These are phyloP conservation scores for Spathaspora hagerdaliae DNA, from an alignment of 805 yeast genomes.

Conservation along the genomic window DNA sequence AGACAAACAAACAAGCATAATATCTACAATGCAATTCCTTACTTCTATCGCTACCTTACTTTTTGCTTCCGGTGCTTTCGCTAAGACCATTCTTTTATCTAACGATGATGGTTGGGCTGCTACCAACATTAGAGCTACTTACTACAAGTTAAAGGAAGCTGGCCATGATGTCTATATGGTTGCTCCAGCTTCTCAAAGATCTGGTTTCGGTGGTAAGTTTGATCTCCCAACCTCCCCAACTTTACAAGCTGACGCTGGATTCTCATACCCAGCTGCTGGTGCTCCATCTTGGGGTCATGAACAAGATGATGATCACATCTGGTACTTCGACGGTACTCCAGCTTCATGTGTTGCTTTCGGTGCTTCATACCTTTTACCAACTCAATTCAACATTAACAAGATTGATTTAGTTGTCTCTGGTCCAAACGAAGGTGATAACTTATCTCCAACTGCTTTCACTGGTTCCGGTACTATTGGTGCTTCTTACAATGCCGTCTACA, in stretches of 20 bases:
- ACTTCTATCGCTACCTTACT: background rate
- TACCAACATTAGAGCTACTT: constrained; percentile 54
- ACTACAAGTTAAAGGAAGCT: constrained; percentile 43
- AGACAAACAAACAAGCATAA: too few species aligned
- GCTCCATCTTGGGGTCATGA: constrained; percentile 57
- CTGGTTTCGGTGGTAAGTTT: constrained; percentile 56
- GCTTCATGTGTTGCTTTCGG: constrained; percentile 49
- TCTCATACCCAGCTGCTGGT: constrained; percentile 44
- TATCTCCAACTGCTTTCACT: constrained; percentile 38
- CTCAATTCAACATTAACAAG: constrained; percentile 33
- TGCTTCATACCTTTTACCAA: constrained; percentile 45
- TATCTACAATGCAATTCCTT: too few species aligned
- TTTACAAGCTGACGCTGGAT: constrained; percentile 44
- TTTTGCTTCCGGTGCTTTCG: constrained; percentile 28
- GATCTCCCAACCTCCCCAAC: constrained; percentile 36
- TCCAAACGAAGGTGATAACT: constrained; percentile 51
- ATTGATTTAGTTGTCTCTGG: constrained; percentile 50
- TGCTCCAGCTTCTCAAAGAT: constrained; percentile 50
- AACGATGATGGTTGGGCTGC: constrained; percentile 59
- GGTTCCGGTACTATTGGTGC: constrained; percentile 53
- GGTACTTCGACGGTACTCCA: constrained; percentile 58
- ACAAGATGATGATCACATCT: constrained; percentile 30
- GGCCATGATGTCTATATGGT: constrained; percentile 48
- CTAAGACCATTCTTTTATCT: constrained; percentile 3
- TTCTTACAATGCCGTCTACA: constrained; percentile 42